Base-by-base conservation (phyloP, 768 basidiomycete genomes). In the Leccinum pellstonianum region DNA sequence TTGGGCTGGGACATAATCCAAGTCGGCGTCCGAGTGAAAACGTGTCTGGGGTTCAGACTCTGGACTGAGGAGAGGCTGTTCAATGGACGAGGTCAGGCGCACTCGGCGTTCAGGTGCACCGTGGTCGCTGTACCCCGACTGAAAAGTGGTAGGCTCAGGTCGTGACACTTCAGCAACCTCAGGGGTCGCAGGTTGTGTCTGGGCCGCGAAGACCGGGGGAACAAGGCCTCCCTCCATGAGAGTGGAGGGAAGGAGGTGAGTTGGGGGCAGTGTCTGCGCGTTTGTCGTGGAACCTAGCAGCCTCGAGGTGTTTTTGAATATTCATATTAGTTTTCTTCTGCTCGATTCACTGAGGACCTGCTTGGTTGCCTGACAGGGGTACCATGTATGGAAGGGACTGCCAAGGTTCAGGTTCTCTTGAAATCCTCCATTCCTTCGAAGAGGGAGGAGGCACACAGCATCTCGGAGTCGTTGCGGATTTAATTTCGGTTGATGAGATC, bases 1-100 rank as follows among this genome's bases (percentile, higher is more conserved):
- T 4, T 65, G 60, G 5, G 52, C 17, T 17, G 59, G 57, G 15
- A 29, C 0, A 3, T 53, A 55, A 6, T 66, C 63, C 33, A 62
- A 57, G 56, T 59, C 59, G 2, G 46, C 57, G 1, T 58, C 55
- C 0, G 4, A 33, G 33, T 47, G 54, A 14, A 52, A 29, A 23
- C 3, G 64, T 9, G 61, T 1, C 2, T 17, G 25, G 2, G 55
- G 29, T 1, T 68, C 66, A 1, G 65, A 55, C 8, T 49, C 47
- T 4, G 52, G 17, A 35, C 43, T 38, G n/a, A 63, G 58, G 27
- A 59, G 61, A n/a, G 33, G 60, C 25, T 37, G 62, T 4, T 63
- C 65, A 8, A 55, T 35, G 2, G 63, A 65, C 1, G 59, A 55
- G 3, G 38, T 33, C 17, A 59, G 46, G 4, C 29, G 57, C 35